These are phyloP conservation scores for Podaxis mareebaensis DNA, from an alignment of 768 basidiomycete species.

Conservation along the genomic window DNA sequence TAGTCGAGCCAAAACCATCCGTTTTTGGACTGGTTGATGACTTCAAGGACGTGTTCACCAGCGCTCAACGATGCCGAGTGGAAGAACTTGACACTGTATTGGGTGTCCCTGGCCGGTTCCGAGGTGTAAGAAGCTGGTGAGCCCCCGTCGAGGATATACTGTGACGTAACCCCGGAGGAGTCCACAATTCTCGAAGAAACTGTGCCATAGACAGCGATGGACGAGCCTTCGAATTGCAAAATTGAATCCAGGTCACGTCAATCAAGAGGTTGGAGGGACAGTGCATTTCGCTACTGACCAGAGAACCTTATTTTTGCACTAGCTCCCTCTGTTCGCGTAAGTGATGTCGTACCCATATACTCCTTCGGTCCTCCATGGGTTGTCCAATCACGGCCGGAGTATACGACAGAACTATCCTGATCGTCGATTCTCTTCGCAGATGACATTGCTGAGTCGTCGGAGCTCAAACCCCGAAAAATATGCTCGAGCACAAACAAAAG, in stretches of 20 bases:
- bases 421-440: conserved; percentile 5
- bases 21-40: conserved; percentile 3
- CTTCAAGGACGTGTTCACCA: conserved; percentile 4
- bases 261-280: background rate
- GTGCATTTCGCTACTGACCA: background rate
- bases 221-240: background rate
- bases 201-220: conserved; percentile 14
- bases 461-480: background rate
- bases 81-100: conserved; percentile 4
- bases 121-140: background rate
- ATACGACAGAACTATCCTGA: conserved; percentile 5
- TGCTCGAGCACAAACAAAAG: background rate
- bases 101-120: background rate
- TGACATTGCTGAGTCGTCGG: background rate
- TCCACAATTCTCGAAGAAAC: background rate
- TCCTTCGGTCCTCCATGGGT: background rate
- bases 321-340: conserved; percentile 2
- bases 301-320: conserved; percentile 11
- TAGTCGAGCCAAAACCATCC: conserved; percentile 9
- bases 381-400: conserved; percentile 3
- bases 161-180: background rate
- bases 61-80: background rate
- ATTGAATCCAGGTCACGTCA: background rate
- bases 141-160: conserved; percentile 3
- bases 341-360: conserved; percentile 3